phyloP scores from a whole-genome alignment of 2,329 filamentous ascomycete species.

The Cordyceps militaris region DNA sequence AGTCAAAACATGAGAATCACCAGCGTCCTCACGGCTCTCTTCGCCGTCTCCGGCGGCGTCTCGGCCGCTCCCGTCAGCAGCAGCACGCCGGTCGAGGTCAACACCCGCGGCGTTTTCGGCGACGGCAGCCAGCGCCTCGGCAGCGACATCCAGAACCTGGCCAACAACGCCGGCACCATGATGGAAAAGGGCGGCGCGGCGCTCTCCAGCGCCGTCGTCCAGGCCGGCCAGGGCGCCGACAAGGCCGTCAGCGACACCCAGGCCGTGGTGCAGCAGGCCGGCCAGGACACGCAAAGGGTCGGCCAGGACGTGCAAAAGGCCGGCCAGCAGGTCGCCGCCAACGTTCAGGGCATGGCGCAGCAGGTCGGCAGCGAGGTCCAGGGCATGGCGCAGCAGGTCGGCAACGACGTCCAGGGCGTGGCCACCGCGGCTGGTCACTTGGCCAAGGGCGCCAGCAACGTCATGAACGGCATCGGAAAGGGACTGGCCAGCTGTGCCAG shows the following conservation, averaged over 20 bases:
- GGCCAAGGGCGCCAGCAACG: background rate
- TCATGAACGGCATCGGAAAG: background rate
- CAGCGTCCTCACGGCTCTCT: background rate
- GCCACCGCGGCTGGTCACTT: background rate
- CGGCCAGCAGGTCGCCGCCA: background rate
- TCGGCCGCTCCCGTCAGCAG: background rate
- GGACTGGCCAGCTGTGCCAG: background rate
- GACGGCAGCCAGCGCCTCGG: background rate
- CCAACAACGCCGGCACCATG: slow-evolving; percentile 4
- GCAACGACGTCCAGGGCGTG: background rate
- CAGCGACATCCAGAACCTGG: background rate
- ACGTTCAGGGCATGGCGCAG: background rate
- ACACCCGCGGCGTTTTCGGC: background rate
- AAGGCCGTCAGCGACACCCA: background rate
- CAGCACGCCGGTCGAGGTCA: background rate
- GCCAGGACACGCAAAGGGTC: background rate
- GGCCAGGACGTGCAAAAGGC: background rate
- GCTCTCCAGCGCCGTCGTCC: background rate
- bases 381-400: background rate
- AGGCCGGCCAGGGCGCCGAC: slow-evolving; percentile 1
- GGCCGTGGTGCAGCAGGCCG: background rate
- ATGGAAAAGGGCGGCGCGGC: background rate
- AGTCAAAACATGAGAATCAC: background rate
- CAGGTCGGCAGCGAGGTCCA: background rate
- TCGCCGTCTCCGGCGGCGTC: background rate